Evolutionary conservation across 139 green algal species (phyloP).

Genomic region (Nannochloris sp.): DNA sequence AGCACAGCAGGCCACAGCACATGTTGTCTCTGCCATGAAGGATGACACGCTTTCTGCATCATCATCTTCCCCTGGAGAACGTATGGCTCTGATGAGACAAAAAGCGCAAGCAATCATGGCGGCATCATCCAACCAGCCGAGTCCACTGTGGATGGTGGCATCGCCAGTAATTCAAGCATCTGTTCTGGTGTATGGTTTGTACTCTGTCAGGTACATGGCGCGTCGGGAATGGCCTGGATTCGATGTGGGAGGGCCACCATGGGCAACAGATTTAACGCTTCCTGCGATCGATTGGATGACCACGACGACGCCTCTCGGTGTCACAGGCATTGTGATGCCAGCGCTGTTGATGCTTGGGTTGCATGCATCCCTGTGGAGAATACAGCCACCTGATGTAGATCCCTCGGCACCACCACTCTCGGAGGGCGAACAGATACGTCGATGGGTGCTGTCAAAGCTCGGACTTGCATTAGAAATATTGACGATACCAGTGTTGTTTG

Average conservation of each 20-base stretch:
- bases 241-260: constrained; percentile 45
- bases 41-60: not conserved
- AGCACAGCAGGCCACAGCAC: constrained; percentile 16
- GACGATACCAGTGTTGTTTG: constrained; percentile 32
- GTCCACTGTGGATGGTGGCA: constrained; percentile 58
- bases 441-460: constrained; percentile 23
- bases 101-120: too few relatives aligned
- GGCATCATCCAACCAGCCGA: constrained; percentile 11
- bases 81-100: too few relatives aligned
- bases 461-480: constrained; percentile 31
- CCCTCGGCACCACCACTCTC: not conserved
- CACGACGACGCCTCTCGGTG: constrained; percentile 27
- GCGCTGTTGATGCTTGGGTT: constrained; percentile 21
- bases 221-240: constrained; percentile 46
- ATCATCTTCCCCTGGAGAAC: too few relatives aligned
- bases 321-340: constrained; percentile 42
- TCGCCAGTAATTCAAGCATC: constrained; percentile 55
- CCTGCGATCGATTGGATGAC: constrained; percentile 34
- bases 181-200: constrained; percentile 47
- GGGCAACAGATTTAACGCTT: constrained; percentile 66
- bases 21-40: constrained; percentile 16
- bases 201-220: constrained; percentile 53
- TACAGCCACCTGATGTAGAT: constrained; percentile 31
- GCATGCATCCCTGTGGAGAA: constrained; percentile 53
- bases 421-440: not conserved